A percentile compares a stretch with the other conserved stretches of the same genome.
These are phyloP conservation scores for Ustilago xerochloae DNA, from an alignment of 1,284 basidiomycete genomes.

Conservation along the genomic window DNA sequence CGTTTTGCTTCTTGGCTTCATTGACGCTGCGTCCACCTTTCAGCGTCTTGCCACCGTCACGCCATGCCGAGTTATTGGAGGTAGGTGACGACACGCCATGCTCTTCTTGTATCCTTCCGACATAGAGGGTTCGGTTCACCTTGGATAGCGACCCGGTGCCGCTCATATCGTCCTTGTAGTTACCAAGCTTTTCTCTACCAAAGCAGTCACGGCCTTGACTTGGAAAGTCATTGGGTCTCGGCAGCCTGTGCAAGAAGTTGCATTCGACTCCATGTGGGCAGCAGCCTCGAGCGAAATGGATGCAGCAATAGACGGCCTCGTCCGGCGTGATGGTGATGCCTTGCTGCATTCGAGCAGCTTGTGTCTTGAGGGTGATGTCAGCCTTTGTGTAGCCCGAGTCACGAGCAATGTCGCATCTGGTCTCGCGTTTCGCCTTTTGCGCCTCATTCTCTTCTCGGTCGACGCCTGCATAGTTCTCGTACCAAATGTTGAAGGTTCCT, in stretches of 20 bases:
- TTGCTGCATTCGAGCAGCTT: constrained; percentile 27
- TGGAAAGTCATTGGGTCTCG: constrained; percentile 75
- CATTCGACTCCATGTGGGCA: constrained; percentile 97
- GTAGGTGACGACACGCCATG: constrained; percentile 40
- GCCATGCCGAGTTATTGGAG: constrained; percentile 48
- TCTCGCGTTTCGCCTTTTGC: constrained; percentile 88
- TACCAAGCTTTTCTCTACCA: constrained; percentile 93
- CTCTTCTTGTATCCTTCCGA: constrained; percentile 79
- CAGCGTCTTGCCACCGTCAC: constrained; percentile 54
- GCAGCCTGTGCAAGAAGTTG: constrained; percentile 87
- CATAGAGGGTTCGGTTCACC: constrained; percentile 92
- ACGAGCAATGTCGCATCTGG: constrained; percentile 85
- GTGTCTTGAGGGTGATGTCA: constrained; percentile 42
- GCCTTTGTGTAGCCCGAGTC: constrained; percentile 85
- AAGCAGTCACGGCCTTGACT: constrained; percentile 97
- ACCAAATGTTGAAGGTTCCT: constrained; percentile 83
- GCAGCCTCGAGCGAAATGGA: constrained; percentile 95
- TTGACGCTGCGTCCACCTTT: constrained; percentile 52
- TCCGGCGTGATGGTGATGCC: constrained; percentile 20
- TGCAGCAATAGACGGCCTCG: constrained; percentile 89
- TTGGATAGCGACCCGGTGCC: constrained; percentile 95
- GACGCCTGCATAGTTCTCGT: constrained; percentile 91
- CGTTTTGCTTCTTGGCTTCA: constrained; percentile 21
- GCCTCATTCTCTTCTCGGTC: constrained; percentile 70
- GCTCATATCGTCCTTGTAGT: constrained; percentile 99